These are phyloP conservation scores for Pseudocercospora vitis DNA, from an alignment of 2,329 filamentous ascomycete species.

Conservation along the genomic window DNA sequence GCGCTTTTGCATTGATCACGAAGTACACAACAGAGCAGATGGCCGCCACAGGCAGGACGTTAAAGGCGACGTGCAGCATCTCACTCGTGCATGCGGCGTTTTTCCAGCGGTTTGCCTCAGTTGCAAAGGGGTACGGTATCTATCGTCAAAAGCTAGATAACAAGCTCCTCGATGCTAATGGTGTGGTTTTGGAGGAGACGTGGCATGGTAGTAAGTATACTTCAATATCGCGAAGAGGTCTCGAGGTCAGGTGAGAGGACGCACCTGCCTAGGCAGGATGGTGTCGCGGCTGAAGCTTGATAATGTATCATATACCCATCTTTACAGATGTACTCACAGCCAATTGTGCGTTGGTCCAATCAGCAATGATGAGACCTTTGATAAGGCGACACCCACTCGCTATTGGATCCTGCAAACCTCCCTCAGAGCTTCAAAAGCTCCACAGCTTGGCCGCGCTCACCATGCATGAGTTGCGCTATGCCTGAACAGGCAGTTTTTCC, in stretches of 20 bases:
- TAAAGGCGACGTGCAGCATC: not conserved
- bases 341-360: not conserved
- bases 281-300: not conserved
- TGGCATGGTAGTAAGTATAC: not conserved
- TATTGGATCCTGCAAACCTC: constrained; percentile 1
- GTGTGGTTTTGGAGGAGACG: not conserved
- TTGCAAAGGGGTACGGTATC: not conserved
- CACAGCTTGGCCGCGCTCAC: not conserved
- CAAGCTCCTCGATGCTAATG: not conserved
- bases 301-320: not conserved
- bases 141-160: not conserved
- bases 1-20: constrained; percentile 38
- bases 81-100: not conserved
- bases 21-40: constrained; percentile 29
- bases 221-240: not conserved
- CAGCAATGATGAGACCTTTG: not conserved
- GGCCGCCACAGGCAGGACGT: not conserved
- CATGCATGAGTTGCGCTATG: constrained; percentile 1
- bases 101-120: not conserved
- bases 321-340: not conserved
- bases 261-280: not conserved
- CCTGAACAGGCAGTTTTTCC: not conserved
- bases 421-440: not conserved
- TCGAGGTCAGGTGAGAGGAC: constrained; percentile 2
- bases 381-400: not conserved